A percentile compares a stretch with the other conserved stretches of the same genome.
Evolutionary conservation across 768 basidiomycete species (phyloP).

Genomic region (Hygrocybe coccinea): DNA sequence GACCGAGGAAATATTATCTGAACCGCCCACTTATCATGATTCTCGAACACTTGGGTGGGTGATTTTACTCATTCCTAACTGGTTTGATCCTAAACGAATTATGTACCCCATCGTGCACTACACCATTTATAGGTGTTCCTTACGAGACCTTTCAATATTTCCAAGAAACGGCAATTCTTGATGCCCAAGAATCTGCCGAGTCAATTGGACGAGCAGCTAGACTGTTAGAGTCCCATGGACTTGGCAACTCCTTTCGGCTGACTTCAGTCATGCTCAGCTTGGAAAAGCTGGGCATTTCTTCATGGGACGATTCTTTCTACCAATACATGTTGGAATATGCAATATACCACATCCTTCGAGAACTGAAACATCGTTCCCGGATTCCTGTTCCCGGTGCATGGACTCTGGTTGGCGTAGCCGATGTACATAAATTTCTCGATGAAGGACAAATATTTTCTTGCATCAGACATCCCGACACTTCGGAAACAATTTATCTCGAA

Average conservation of each 20-base stretch:
- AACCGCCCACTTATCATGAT: constrained; percentile 70
- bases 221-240: constrained; percentile 52
- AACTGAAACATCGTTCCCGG: constrained; percentile 59
- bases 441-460: constrained; percentile 61
- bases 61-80: background rate
- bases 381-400: constrained; percentile 61
- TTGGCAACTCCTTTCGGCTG: constrained; percentile 54
- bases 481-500: constrained; percentile 40
- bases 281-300: constrained; percentile 41
- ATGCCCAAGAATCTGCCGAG: constrained; percentile 39
- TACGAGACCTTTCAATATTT: constrained; percentile 48
- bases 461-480: constrained; percentile 39
- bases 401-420: constrained; percentile 70
- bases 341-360: constrained; percentile 58
- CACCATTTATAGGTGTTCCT: constrained; percentile 37
- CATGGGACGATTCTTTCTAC: constrained; percentile 44
- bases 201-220: constrained; percentile 43
- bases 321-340: constrained; percentile 48
- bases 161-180: constrained; percentile 48
- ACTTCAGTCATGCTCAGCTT: constrained; percentile 49
- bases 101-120: background rate
- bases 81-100: background rate
- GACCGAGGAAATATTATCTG: constrained; percentile 51
- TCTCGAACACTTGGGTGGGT: constrained; percentile 40
- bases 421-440: constrained; percentile 50